These are phyloP conservation scores for Tripterygium wilfordii DNA, from an alignment of 177 flowering plant genomes.

Conservation along the genomic window DNA sequence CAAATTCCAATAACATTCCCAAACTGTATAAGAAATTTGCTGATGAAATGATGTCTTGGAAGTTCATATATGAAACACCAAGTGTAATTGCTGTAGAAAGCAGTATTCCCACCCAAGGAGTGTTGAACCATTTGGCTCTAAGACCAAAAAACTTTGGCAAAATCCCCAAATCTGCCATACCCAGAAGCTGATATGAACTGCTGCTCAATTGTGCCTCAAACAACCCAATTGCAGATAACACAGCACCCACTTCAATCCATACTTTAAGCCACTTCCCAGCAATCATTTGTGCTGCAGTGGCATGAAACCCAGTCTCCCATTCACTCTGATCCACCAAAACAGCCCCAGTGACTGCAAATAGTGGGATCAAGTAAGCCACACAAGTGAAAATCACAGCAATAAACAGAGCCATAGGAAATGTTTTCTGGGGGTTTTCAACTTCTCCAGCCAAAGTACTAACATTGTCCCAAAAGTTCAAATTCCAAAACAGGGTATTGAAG, in stretches of 20 bases:
- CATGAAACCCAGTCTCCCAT: constrained; percentile 69
- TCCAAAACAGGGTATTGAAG: constrained; percentile 83
- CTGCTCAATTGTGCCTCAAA: constrained; percentile 67
- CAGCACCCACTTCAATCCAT: constrained; percentile 51
- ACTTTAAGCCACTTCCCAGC: constrained; percentile 51
- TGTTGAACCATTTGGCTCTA: constrained; percentile 43
- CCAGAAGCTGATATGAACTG: constrained; percentile 40
- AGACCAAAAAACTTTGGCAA: constrained; percentile 29
- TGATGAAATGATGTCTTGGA: constrained; percentile 42
- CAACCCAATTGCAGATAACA: constrained; percentile 45
- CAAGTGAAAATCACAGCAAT: constrained; percentile 59
- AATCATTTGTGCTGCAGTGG: constrained; percentile 46
- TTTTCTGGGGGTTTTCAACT: constrained; percentile 59
- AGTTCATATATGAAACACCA: constrained; percentile 50
- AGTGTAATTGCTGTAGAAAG: constrained; percentile 37
- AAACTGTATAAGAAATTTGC: constrained; percentile 73
- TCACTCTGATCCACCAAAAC: constrained; percentile 36
- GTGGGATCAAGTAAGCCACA: constrained; percentile 57
- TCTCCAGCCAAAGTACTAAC: constrained; percentile 80
- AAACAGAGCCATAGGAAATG: constrained; percentile 60
- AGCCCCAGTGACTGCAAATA: constrained; percentile 56
- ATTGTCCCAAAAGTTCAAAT: constrained; percentile 81
- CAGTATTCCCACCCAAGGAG: constrained; percentile 63
- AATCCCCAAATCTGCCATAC: constrained; percentile 54
- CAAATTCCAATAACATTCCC: constrained; percentile 74